These are phyloP conservation scores for Rauvolfia tetraphylla DNA, from an alignment of 257 asterid genomes.

Conservation along the genomic window DNA sequence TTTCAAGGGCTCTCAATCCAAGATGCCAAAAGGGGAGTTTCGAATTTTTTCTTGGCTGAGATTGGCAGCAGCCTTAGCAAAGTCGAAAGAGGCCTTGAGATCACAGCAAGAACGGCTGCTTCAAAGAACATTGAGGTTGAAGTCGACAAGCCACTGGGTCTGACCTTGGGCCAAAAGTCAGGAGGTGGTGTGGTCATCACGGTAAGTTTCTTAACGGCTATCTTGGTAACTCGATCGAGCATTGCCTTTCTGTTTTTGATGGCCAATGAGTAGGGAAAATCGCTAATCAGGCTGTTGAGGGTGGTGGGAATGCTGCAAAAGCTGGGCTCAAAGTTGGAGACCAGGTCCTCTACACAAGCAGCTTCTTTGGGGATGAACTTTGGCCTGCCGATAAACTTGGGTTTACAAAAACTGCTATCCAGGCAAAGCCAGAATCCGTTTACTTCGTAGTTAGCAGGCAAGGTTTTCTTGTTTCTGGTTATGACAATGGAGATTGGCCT, in stretches of 20 bases:
- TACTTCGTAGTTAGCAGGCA: constrained; percentile 92
- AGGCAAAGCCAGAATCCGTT: constrained; percentile 90
- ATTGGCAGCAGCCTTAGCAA: constrained; percentile 18
- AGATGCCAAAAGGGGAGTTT: constrained; percentile 57
- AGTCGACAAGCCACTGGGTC: constrained; percentile 95
- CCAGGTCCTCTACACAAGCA: constrained; percentile 88
- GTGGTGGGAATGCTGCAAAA: constrained; percentile 94
- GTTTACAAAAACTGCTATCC: constrained; percentile 85
- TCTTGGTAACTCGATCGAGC: background rate
- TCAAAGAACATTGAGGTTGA: constrained; percentile 89
- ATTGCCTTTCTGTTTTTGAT: background rate
- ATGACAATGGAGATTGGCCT: too few species aligned
- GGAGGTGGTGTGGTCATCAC: constrained; percentile 94
- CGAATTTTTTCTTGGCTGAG: constrained; percentile 40
- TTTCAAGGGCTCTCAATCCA: constrained; percentile 61
- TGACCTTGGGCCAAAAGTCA: constrained; percentile 78
- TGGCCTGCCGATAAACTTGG: constrained; percentile 99
- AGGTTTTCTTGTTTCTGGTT: background rate
- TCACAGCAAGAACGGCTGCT: constrained; percentile 65
- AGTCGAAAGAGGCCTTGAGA: constrained; percentile 42
- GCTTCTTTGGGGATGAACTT: constrained; percentile 94
- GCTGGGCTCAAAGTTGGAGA: constrained; percentile 95
- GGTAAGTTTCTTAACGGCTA: constrained; percentile 35
- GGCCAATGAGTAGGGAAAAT: background rate
- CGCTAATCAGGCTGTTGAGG: constrained; percentile 55